Percentiles rank a stretch among this genome's conserved stretches.
phyloP scores from a whole-genome alignment of 2,329 filamentous ascomycete species.

The Epichloe elymi region DNA sequence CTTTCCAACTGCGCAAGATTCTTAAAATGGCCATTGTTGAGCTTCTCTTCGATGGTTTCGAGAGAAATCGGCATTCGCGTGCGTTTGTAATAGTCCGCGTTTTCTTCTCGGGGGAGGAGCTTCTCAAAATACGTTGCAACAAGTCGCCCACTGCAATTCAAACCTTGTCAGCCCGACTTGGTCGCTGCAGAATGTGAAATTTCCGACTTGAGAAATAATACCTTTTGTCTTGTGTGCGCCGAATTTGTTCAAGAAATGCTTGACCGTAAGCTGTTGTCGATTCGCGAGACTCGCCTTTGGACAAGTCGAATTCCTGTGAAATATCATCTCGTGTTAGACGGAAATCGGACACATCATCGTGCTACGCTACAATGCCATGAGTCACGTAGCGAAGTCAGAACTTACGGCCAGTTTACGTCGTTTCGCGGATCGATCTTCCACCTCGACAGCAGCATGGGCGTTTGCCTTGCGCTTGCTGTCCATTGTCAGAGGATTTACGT shows the following conservation, averaged over 20 bases:
- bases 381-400: slow-evolving; percentile 1
- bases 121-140: slow-evolving; percentile 66
- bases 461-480: slow-evolving; percentile 45
- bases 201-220: slow-evolving; percentile 23
- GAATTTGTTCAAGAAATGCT: slow-evolving; percentile 62
- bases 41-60: slow-evolving; percentile 61
- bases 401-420: slow-evolving; percentile 40
- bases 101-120: slow-evolving; percentile 49
- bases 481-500: slow-evolving; percentile 25
- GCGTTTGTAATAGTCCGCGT: slow-evolving; percentile 64
- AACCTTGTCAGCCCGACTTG: background rate
- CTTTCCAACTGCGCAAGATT: slow-evolving; percentile 65
- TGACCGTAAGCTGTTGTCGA: slow-evolving; percentile 60
- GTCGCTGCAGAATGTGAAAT: background rate
- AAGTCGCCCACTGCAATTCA: slow-evolving; percentile 45
- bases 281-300: slow-evolving; percentile 48
- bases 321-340: slow-evolving; percentile 2
- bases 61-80: slow-evolving; percentile 71
- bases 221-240: slow-evolving; percentile 70
- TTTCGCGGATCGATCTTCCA: slow-evolving; percentile 41
- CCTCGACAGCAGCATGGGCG: slow-evolving; percentile 29
- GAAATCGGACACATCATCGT: background rate
- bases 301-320: slow-evolving; percentile 31
- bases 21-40: slow-evolving; percentile 54
- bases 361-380: background rate